Conservation (phyloP, 257 asterid species). For the Fraxinus excelsior region DNA sequence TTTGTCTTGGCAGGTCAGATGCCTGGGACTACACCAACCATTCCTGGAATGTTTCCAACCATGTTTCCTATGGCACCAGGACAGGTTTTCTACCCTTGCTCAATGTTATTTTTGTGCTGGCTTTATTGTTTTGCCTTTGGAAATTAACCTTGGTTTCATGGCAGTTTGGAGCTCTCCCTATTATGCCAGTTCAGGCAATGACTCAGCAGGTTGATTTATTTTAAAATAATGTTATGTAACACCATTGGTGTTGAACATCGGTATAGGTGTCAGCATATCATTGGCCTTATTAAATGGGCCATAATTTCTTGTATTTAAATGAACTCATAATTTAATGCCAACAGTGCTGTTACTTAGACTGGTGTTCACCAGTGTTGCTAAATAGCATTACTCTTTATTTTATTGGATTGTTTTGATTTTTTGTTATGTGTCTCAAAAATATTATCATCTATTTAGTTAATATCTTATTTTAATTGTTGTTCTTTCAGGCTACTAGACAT, state of each 20-base stretch:
- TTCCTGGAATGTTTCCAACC: slow-evolving; percentile 83
- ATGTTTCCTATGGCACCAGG: slow-evolving; percentile 73
- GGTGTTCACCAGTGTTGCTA: too few relatives aligned
- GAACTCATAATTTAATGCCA: too few relatives aligned
- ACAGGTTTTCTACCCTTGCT: slow-evolving; percentile 51
- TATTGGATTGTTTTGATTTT: neutral
- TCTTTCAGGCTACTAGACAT: slow-evolving; percentile 88
- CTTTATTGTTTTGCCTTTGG: slow-evolving; percentile 23
- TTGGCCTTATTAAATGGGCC: too few relatives aligned
- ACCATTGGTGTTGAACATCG: too few relatives aligned
- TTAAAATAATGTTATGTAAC: neutral
- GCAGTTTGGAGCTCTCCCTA: slow-evolving; percentile 75
- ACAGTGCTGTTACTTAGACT: too few relatives aligned
- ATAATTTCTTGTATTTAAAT: too few relatives aligned
- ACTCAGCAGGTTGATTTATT: slow-evolving; percentile 82
- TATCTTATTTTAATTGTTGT: slow-evolving; percentile 23
- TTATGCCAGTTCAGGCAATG: slow-evolving; percentile 95
- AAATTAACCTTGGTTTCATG: slow-evolving; percentile 19
- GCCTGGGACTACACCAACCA: slow-evolving; percentile 58
- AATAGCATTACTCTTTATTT: too few relatives aligned
- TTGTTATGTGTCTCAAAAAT: neutral
- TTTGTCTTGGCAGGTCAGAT: slow-evolving; percentile 71
- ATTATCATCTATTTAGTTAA: neutral
- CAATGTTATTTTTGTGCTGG: neutral
- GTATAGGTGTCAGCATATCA: too few relatives aligned